phyloP scores from a whole-genome alignment of 495 filamentous ascomycete species.

The Trichoderma erinaceum region DNA sequence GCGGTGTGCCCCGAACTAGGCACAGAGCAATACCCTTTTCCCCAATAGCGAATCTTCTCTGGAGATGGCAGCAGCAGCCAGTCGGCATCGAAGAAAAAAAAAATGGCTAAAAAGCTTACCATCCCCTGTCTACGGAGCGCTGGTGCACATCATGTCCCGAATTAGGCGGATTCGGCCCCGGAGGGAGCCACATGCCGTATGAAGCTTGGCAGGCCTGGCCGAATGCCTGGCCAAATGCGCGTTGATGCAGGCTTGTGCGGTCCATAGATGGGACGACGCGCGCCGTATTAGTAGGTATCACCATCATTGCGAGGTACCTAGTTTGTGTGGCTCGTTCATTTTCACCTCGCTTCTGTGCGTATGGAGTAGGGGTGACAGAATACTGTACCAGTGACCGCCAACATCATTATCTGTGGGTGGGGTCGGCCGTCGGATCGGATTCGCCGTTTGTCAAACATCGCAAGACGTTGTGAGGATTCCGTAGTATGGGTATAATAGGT shows the following conservation, averaged over 20 bases:
- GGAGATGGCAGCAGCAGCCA: background rate
- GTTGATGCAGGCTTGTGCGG: background rate
- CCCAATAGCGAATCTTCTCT: background rate
- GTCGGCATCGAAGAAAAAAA: slow-evolving; percentile 1
- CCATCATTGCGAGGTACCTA: background rate
- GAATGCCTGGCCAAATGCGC: background rate
- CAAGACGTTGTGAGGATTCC: background rate
- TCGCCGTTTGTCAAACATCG: background rate
- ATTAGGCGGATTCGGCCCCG: slow-evolving; percentile 16
- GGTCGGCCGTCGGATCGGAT: background rate
- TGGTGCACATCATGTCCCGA: slow-evolving; percentile 27
- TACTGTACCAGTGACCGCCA: background rate
- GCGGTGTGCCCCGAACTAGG: background rate
- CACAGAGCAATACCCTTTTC: background rate
- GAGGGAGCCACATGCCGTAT: slow-evolving; percentile 18
- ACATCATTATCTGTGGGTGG: background rate
- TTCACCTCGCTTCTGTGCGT: background rate
- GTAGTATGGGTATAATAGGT: background rate
- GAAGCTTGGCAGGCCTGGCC: slow-evolving; percentile 1
- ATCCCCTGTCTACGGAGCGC: slow-evolving; percentile 9
- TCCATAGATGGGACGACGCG: background rate
- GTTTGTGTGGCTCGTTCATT: background rate
- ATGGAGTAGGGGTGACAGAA: background rate
- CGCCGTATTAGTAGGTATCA: background rate
- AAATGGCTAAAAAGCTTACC: slow-evolving; percentile 14